These are phyloP conservation scores for Agrocybe pediades DNA, from an alignment of 768 basidiomycete genomes.

Conservation along the genomic window DNA sequence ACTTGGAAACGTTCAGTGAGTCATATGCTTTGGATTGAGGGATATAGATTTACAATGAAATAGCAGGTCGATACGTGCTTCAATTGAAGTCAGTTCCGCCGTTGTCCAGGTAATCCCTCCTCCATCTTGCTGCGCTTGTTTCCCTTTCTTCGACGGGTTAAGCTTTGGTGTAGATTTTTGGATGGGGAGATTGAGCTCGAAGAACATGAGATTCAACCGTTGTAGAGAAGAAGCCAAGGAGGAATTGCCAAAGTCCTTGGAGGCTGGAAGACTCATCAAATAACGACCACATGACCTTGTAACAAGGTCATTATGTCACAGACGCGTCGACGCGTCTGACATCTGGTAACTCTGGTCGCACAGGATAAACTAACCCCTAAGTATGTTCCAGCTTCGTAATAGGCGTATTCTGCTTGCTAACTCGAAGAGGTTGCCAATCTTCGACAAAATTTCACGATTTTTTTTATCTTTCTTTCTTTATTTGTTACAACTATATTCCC, in stretches of 20 bases:
- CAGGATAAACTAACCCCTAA: too few relatives aligned
- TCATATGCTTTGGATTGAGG: not conserved
- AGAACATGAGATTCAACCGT: constrained; percentile 47
- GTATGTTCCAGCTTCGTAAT: too few relatives aligned
- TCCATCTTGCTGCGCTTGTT: constrained; percentile 39
- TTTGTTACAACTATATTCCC: too few relatives aligned
- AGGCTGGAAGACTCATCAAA: not conserved
- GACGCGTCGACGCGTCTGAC: not conserved
- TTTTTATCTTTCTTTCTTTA: too few relatives aligned
- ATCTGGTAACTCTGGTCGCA: too few relatives aligned
- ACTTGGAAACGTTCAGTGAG: constrained; percentile 46
- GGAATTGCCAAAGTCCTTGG: not conserved
- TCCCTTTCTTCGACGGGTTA: constrained; percentile 53
- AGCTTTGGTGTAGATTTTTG: constrained; percentile 30
- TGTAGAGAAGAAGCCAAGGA: not conserved
- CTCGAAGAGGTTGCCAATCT: too few relatives aligned
- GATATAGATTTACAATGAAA: constrained; percentile 60
- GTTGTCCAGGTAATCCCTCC: constrained; percentile 43
- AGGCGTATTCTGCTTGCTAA: too few relatives aligned
- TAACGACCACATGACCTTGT: not conserved
- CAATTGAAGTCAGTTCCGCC: constrained; percentile 58
- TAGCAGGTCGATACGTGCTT: constrained; percentile 67
- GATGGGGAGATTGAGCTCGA: constrained; percentile 68
- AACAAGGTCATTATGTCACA: not conserved
- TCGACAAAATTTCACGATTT: too few relatives aligned